Evolutionary conservation across 495 filamentous ascomycete species (phyloP), one percentile per base, ranked within the genome.

Genomic region (Neurospora tetrasperma): DNA sequence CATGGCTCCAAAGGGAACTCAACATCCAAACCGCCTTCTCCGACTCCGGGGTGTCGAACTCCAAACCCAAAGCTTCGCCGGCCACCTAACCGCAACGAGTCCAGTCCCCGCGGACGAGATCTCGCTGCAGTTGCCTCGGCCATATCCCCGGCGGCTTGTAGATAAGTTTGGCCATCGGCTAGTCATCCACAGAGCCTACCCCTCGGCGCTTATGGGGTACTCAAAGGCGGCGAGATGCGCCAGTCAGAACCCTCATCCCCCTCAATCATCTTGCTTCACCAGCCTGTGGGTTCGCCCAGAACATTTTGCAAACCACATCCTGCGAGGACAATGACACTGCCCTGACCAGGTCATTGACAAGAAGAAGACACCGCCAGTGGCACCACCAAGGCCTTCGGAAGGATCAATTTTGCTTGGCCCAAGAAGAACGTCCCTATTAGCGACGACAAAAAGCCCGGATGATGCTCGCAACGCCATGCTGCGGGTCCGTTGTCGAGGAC

Each of bases 331-430:
- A 23, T 23, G 23, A 23, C 23, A 23, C 23, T 23, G 23, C 23
- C 23, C 23, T 23, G 23, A 23, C 23, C 23, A 23, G 23, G 23
- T 23, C 1, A 23, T 23, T 23, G 23, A 23, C 23, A 23, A 23
- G 23, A 23, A 23, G 23, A 23, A 23, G 23, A 23, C 23, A 23
- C 23, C 23, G 23, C 5, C 94, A 94, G 70, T 94, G 94, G 73
- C 96, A 97, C 81, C 94, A 97, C 80, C 90, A 90, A 20, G 18
- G n/a, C n/a, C 89, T 97, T 48, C 92, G 94, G 82, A 93, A 94
- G 40, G 92, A 94, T 83, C 88, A 97, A 41, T 89, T 97, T 48
- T 23, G 23, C 46, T 48, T 48, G 46, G 71, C 85, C 84, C 79
- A 94, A 95, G 87, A 94, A 97, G 87, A 94, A 97, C 18, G 18